These are phyloP conservation scores for Xylaria flabelliformis DNA, from an alignment of 495 filamentous ascomycete species.

Conservation along the genomic window DNA sequence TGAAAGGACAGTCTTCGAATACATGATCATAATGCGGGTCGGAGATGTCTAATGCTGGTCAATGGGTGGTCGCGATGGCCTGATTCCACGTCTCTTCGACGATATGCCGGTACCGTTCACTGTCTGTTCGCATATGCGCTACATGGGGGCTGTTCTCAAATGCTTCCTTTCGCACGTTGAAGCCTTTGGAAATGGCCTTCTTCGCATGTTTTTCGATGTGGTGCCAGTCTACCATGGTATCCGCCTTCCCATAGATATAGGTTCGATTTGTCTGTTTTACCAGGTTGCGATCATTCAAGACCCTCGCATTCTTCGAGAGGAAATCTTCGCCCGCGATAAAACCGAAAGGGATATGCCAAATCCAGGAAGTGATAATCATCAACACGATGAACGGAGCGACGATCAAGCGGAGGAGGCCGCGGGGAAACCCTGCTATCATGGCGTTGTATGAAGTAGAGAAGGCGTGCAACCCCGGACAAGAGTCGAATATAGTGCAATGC, in stretches of 20 bases:
- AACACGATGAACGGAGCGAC: slow-evolving; percentile 40
- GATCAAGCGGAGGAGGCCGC: slow-evolving; percentile 24
- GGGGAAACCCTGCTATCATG: slow-evolving; percentile 36
- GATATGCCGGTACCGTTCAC: slow-evolving; percentile 50
- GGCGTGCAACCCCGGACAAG: slow-evolving; percentile 44
- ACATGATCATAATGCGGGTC: not conserved
- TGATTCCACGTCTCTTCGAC: slow-evolving; percentile 47
- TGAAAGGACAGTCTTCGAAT: not conserved
- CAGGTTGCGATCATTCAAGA: slow-evolving; percentile 41
- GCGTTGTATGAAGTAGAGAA: slow-evolving; percentile 39
- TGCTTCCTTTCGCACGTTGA: slow-evolving; percentile 42
- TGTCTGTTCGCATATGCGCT: slow-evolving; percentile 46
- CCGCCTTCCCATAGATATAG: slow-evolving; percentile 51
- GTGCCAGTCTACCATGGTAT: slow-evolving; percentile 47
- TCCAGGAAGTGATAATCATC: slow-evolving; percentile 38
- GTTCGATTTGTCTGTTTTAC: slow-evolving; percentile 45
- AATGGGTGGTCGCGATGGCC: not conserved
- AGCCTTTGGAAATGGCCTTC: slow-evolving; percentile 41
- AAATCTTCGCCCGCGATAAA: slow-evolving; percentile 38
- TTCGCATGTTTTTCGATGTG: slow-evolving; percentile 47
- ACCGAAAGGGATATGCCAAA: slow-evolving; percentile 38
- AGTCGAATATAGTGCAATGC: slow-evolving; percentile 49
- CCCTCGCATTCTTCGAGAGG: slow-evolving; percentile 33
- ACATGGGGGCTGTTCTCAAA: slow-evolving; percentile 51
- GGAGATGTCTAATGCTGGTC: not conserved